Conservation (phyloP, 2,329 filamentous ascomycete species). For the Raffaelea arxii region DNA sequence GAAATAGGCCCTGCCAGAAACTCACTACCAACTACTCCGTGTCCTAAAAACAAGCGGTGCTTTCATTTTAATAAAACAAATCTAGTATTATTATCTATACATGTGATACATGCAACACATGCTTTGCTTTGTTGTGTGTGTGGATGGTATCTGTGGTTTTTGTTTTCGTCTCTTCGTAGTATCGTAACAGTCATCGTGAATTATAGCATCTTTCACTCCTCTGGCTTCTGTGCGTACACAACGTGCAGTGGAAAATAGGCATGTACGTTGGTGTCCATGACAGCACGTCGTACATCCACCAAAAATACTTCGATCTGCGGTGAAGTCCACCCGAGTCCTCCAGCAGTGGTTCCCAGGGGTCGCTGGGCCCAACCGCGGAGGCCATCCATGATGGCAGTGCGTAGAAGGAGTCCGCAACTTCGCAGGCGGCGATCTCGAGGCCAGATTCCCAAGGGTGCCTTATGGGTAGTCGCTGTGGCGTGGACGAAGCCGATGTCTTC, state of each 20-base stretch:
- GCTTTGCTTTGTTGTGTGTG: too few species aligned
- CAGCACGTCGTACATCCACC: slow-evolving; percentile 22
- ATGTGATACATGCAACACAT: too few species aligned
- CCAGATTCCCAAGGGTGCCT: slow-evolving; percentile 40
- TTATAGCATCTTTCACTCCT: neutral
- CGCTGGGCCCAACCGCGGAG: slow-evolving; percentile 19
- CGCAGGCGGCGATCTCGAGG: slow-evolving; percentile 30
- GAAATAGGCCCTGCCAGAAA: too few species aligned
- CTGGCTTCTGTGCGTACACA: slow-evolving; percentile 23
- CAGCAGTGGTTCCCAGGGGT: slow-evolving; percentile 16
- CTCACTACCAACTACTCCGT: too few species aligned
- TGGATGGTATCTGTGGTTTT: too few species aligned
- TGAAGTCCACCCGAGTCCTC: slow-evolving; percentile 22
- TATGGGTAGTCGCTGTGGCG: slow-evolving; percentile 24
- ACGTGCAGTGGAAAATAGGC: slow-evolving; percentile 21
- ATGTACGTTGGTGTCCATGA: slow-evolving; percentile 20
- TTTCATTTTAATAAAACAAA: too few species aligned
- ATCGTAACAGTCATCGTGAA: too few species aligned
- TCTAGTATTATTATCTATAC: too few species aligned
- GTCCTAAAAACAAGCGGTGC: too few species aligned
- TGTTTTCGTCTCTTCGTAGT: too few species aligned
- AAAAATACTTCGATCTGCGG: slow-evolving; percentile 27
- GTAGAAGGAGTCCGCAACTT: slow-evolving; percentile 34
- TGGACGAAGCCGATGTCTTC: slow-evolving; percentile 30
- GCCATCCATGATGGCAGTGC: slow-evolving; percentile 28